Evolutionary conservation across 345 rosid species (phyloP).

Genomic region (Populus ilicifolia): DNA sequence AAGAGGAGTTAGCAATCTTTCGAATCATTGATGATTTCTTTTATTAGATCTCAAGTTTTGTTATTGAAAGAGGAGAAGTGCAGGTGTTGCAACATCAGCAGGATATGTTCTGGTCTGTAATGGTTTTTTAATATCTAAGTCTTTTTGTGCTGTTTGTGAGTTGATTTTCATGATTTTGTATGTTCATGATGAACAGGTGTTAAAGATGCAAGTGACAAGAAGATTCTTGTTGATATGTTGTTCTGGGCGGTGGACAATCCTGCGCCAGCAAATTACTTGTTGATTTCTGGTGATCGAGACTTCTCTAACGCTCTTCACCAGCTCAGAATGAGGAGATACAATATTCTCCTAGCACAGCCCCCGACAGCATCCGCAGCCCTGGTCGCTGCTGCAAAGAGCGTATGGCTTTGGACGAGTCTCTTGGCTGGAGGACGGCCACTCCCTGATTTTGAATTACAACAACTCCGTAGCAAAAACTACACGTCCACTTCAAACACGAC

Average conservation of each 20-base stretch:
- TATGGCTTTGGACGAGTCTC: constrained; percentile 86
- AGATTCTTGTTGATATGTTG: constrained; percentile 84
- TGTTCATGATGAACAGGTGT: constrained; percentile 43
- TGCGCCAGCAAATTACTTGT: constrained; percentile 80
- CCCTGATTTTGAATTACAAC: constrained; percentile 38
- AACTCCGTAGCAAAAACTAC: constrained; percentile 30
- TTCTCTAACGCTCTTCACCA: constrained; percentile 92
- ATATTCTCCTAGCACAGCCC: constrained; percentile 87
- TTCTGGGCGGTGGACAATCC: constrained; percentile 94
- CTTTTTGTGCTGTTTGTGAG: background rate
- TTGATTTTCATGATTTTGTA: background rate
- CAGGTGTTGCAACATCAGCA: background rate
- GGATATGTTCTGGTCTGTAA: background rate
- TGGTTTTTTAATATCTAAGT: too few relatives aligned
- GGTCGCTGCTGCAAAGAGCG: constrained; percentile 71
- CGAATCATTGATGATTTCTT: background rate
- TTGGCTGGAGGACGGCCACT: constrained; percentile 68
- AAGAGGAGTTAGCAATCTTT: too few relatives aligned
- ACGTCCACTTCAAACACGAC: constrained; percentile 18
- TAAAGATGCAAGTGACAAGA: constrained; percentile 97
- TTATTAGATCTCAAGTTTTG: background rate
- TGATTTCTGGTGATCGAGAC: constrained; percentile 88
- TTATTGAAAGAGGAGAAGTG: background rate
- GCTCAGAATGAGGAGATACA: constrained; percentile 82
- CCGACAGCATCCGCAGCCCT: constrained; percentile 64